phyloP scores from a whole-genome alignment of 2,329 filamentous ascomycete genomes.

The Aspergillus tanneri region DNA sequence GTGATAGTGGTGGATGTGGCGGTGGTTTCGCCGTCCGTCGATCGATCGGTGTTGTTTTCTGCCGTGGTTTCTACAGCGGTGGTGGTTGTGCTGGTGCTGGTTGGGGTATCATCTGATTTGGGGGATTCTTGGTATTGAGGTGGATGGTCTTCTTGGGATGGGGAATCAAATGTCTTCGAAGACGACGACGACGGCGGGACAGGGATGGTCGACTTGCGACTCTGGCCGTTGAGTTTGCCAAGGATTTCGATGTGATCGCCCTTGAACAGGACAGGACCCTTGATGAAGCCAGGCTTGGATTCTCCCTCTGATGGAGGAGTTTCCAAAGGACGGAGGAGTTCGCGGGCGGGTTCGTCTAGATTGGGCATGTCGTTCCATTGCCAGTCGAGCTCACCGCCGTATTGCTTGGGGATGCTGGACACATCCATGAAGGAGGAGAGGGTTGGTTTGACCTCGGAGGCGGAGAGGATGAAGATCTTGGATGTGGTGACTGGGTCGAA shows the following conservation, averaged over 20 bases:
- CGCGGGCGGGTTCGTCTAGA: constrained; percentile 57
- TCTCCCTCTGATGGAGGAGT: constrained; percentile 26
- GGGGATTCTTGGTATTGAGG: neutral
- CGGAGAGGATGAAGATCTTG: constrained; percentile 88
- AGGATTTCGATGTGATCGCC: constrained; percentile 34
- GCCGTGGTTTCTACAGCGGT: too few species aligned
- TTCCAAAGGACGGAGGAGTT: constrained; percentile 33
- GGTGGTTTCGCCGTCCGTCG: too few species aligned
- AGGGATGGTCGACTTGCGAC: constrained; percentile 28
- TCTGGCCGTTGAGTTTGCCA: constrained; percentile 36
- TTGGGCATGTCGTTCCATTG: constrained; percentile 72
- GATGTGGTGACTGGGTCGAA: constrained; percentile 91
- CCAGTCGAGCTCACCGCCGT: constrained; percentile 84
- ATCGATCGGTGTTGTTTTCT: neutral
- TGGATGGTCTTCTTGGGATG: neutral
- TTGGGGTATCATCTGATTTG: neutral
- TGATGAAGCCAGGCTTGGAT: constrained; percentile 30
- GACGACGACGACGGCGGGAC: constrained; percentile 13
- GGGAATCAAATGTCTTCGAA: too few species aligned
- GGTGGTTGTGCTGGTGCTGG: too few species aligned
- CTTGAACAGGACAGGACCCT: constrained; percentile 39
- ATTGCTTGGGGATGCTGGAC: constrained; percentile 81
- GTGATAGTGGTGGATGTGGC: too few species aligned
- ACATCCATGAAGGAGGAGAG: constrained; percentile 79
- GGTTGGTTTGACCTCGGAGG: constrained; percentile 71